Evolutionary conservation across 495 filamentous ascomycete species (phyloP).

Genomic region (Lepidopterella palustris): DNA sequence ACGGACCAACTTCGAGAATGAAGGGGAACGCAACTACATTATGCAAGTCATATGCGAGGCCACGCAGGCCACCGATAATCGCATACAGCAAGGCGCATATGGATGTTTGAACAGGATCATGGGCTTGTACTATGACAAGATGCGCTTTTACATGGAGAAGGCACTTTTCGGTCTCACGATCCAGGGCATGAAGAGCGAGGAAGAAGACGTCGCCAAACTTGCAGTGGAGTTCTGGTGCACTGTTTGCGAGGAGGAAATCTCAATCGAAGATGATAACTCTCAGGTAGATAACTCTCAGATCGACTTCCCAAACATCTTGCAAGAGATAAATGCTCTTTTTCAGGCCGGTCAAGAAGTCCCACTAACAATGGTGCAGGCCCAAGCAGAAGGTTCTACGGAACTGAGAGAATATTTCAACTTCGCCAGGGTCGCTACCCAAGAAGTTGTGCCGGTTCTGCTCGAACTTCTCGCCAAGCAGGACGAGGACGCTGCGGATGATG

Average conservation of each 20-base stretch:
- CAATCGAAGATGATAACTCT: slow-evolving; percentile 93
- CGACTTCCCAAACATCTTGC: not conserved
- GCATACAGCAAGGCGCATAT: slow-evolving; percentile 91
- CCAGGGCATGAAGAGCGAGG: slow-evolving; percentile 94
- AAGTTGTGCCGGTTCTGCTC: slow-evolving; percentile 88
- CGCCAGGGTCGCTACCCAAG: slow-evolving; percentile 75
- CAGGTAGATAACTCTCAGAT: slow-evolving; percentile 50
- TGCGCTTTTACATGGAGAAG: slow-evolving; percentile 99
- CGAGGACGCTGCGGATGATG: slow-evolving; percentile 91
- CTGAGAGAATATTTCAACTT: slow-evolving; percentile 89
- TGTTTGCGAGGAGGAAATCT: slow-evolving; percentile 95
- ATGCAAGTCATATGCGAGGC: slow-evolving; percentile 99
- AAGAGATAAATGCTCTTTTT: not conserved
- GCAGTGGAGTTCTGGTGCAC: slow-evolving; percentile 99
- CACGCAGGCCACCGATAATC: slow-evolving; percentile 79
- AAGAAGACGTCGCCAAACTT: slow-evolving; percentile 96
- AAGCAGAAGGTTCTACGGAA: slow-evolving; percentile 68
- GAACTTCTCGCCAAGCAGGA: slow-evolving; percentile 90
- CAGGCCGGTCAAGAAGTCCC: not conserved
- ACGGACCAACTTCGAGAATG: slow-evolving; percentile 94
- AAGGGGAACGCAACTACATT: slow-evolving; percentile 98
- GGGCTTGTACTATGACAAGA: slow-evolving; percentile 96
- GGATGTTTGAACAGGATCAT: slow-evolving; percentile 98
- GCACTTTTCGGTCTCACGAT: slow-evolving; percentile 97
- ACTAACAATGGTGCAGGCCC: slow-evolving; percentile 22